Evolutionary conservation across 441 rosid species (phyloP), one percentile per base, ranked within the genome.

Genomic region (Syzygium syzygioides): DNA sequence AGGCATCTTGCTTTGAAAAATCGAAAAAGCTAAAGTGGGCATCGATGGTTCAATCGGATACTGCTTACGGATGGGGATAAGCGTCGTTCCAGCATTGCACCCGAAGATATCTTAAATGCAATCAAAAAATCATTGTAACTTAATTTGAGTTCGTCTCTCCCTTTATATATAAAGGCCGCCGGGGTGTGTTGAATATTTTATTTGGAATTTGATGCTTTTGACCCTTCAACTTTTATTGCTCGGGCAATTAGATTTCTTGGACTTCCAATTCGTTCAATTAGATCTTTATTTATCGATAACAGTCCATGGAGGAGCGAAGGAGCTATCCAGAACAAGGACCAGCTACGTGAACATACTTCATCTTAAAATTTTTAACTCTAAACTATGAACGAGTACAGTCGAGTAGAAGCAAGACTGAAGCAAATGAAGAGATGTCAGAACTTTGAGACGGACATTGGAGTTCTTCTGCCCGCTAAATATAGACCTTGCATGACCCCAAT

Each of bases 41-140:
- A 0, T 62, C 0, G 10, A n/a, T n/a, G 34, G 4, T n/a, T 62
- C 34, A n/a, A 28, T 62, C 3, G 3, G 18, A n/a, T 62, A 62
- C 28, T 14, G 18, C 30, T 25, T 5, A 13, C n/a, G 14, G 3
- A 60, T 26, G 30, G 68, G 14, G 68, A 62, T 28, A 14, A 62
- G 30, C 13, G 68, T 0, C 5, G 9, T 60, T 60, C 66, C 28
- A 5, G 66, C 66, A 26, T 12, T 60, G 17, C 32, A 14, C n/a
- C 66, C 1, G 25, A 14, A 60, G 30, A 60, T 60, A 30, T 30
- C 4, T 60, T 28, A 14, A 60, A 60, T 28, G 18, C 32, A 26
- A 0, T 60, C 0, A 0, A 28, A 7, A 60, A 60, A 60, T 60
- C 14, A 60, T 30, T 60, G 14, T 28, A 30, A 60, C 66, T 60